Evolutionary conservation across 2,329 filamentous ascomycete genomes (phyloP).

Genomic region (Xylariaceae sp.): DNA sequence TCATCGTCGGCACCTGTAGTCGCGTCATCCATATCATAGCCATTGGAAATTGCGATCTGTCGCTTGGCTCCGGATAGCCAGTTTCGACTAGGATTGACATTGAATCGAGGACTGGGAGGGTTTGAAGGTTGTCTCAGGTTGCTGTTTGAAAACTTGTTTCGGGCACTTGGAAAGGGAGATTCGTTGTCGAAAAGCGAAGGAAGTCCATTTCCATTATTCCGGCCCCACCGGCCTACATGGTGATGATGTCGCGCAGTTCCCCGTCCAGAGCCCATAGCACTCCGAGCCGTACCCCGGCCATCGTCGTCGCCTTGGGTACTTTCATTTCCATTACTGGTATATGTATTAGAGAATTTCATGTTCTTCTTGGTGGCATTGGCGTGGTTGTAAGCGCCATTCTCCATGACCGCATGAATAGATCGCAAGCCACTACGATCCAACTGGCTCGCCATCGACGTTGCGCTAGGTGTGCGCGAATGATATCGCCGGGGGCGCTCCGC

Average conservation of each 20-base stretch:
- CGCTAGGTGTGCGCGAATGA: conserved; percentile 91
- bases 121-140: conserved; percentile 59
- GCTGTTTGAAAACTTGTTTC: conserved; percentile 57
- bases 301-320: conserved; percentile 60
- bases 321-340: conserved; percentile 57
- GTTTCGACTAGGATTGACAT: conserved; percentile 14
- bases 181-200: conserved; percentile 72
- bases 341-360: conserved; percentile 92
- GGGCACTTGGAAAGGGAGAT: conserved; percentile 69
- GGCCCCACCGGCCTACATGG: conserved; percentile 68
- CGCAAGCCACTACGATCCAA: conserved; percentile 57
- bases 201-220: conserved; percentile 63
- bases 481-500: conserved; percentile 65
- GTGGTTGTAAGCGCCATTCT: conserved; percentile 48
- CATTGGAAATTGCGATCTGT: conserved; percentile 56
- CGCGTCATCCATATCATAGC: conserved; percentile 78
- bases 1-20: conserved; percentile 78
- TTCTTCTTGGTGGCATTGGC: conserved; percentile 73
- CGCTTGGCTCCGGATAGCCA: conserved; percentile 41
- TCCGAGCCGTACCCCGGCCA: conserved; percentile 59
- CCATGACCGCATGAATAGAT: conserved; percentile 64
- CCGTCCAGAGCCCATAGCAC: conserved; percentile 58
- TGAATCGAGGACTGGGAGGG: conserved; percentile 64
- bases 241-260: conserved; percentile 74
- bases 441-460: conserved; percentile 76